Base-by-base conservation (phyloP, 2,329 filamentous ascomycete species). In the Apiospora hydei region DNA sequence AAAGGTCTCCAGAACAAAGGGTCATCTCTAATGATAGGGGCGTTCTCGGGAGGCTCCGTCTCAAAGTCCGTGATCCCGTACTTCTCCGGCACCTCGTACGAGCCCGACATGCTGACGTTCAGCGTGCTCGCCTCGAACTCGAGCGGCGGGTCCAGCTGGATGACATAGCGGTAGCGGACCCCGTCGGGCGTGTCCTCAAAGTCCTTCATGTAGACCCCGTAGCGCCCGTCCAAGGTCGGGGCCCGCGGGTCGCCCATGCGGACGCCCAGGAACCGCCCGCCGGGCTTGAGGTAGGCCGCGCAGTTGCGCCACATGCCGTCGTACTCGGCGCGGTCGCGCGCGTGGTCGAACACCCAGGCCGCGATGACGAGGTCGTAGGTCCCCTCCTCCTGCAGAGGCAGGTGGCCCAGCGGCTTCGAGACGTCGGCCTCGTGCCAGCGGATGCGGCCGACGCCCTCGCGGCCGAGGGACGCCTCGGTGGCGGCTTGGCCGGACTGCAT, bases 1-100 rank as follows among this genome's bases (percentile, higher is more conserved):
- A 78, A 78, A 18, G 73, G 69, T 46, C 73, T 71, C 78, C 75
- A 80, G 46, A 76, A 76, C 49, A 75, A 73, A 7, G 69, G 70
- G 49, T 80, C 75, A 51, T 70, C 72, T 71, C 70, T 73, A 5
- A 80, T 72, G 5, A 74, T 51, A 30, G 73, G 71, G 4, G 75
- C 67, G 30, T 77, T 75, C 73, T 75, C 74, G 34, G 72, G 74
- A 8, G 75, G 75, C 57, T 77, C 74, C 4, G 70, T 71, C 70
- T 75, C 71, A 43, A 79, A 72, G 11, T 77, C 76, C 0, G 71
- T 72, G 13, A 80, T 53, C 8, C 78, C 76, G 16, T 74, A 72
- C 69, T 75, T 75, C 68, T 75, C 72, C 26, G 74, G 74, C 68
- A 79, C 74, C 53, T 76, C 73, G 16, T 77, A 75, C 38, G 71